Percentiles rank a stretch among this genome's conserved stretches.
These are phyloP conservation scores for Lactarius psammicola DNA, from an alignment of 768 basidiomycete species.

Conservation along the genomic window DNA sequence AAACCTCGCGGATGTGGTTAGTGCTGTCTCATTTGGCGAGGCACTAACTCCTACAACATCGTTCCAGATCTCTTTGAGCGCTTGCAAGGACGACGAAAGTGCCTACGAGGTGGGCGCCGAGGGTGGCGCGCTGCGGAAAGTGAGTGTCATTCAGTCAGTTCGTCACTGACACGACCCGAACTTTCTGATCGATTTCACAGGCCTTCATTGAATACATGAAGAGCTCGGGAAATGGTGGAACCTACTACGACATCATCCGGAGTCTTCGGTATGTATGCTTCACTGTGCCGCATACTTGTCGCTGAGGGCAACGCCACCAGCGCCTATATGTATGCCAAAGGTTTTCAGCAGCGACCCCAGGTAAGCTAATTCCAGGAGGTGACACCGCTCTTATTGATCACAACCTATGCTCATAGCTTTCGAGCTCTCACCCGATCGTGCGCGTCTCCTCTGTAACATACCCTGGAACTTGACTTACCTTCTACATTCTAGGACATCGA, in stretches of 20 bases:
- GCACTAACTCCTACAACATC: background rate
- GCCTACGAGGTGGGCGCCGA: background rate
- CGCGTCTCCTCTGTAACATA: background rate
- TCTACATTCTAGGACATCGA: constrained; percentile 4
- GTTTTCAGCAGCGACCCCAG: background rate
- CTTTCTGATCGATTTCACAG: background rate
- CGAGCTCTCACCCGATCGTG: constrained; percentile 1
- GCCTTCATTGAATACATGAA: constrained; percentile 7
- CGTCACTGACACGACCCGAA: background rate
- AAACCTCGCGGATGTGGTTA: constrained; percentile 3
- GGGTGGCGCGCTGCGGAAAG: constrained; percentile 4
- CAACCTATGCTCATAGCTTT: background rate
- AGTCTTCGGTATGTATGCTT: background rate
- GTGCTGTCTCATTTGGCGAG: background rate
- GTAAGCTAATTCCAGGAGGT: background rate
- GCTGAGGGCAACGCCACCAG: background rate
- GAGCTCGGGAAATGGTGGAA: background rate
- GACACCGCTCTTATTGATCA: background rate
- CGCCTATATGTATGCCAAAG: background rate
- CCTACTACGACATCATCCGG: background rate
- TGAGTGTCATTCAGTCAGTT: background rate
- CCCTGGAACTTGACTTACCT: background rate
- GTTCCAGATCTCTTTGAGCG: constrained; percentile 9
- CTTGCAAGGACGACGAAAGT: background rate
- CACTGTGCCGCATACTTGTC: too few relatives aligned